Evolutionary conservation across 1,284 basidiomycete genomes (phyloP).

Genomic region (Trichosporon faecale): DNA sequence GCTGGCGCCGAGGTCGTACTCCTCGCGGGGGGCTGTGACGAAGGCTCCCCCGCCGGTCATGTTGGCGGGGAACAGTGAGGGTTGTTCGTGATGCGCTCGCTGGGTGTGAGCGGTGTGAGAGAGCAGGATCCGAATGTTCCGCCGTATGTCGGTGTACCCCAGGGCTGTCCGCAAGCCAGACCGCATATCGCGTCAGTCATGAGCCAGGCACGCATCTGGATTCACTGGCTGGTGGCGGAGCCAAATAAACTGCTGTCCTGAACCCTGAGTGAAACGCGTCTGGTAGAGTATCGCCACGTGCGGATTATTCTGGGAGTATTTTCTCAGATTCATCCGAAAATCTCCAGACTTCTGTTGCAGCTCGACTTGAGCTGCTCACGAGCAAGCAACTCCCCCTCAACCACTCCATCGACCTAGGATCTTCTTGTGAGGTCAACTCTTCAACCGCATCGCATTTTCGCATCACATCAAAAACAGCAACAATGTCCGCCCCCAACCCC

Average conservation of each 20-base stretch:
- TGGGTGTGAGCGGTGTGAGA: background rate
- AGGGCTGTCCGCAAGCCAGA: background rate
- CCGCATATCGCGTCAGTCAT: conserved; percentile 2
- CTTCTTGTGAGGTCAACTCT: conserved; percentile 35
- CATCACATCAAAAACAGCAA: conserved; percentile 15
- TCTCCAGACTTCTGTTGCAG: background rate
- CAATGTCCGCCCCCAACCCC: conserved; percentile 53
- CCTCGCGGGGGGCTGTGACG: conserved; percentile 32
- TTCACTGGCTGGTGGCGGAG: background rate
- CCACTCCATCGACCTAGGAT: conserved; percentile 34
- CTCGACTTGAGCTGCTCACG: background rate
- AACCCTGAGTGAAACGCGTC: background rate
- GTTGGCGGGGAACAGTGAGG: background rate
- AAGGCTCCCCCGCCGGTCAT: conserved; percentile 45
- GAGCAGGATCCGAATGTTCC: background rate
- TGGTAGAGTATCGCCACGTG: background rate
- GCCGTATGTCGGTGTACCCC: background rate
- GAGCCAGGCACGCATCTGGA: background rate
- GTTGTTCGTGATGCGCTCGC: background rate
- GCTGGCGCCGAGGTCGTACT: conserved; percentile 32
- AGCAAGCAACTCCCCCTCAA: conserved; percentile 1
- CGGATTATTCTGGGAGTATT: background rate
- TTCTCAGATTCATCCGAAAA: background rate
- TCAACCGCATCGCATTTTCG: conserved; percentile 1
- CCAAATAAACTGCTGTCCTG: background rate